A percentile compares a stretch with the other conserved stretches of the same genome.
Conservation (phyloP, 116 monocot species). For the Papilionanthe hybrid region DNA sequence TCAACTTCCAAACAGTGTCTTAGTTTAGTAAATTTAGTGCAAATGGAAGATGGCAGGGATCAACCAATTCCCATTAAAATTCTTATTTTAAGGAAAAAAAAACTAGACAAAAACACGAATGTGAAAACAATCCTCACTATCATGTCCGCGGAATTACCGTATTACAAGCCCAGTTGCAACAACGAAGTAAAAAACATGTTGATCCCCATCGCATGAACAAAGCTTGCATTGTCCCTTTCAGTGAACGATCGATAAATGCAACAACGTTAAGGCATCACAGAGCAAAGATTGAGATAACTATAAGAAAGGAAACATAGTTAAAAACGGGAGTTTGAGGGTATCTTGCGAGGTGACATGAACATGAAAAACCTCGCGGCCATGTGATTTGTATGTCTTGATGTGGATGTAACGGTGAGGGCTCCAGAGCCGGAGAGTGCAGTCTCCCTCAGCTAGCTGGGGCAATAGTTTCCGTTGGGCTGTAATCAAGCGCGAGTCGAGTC, state of each 20-base stretch:
- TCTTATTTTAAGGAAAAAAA: background rate
- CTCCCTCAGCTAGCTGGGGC: too few species aligned
- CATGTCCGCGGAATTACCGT: slow-evolving; percentile 91
- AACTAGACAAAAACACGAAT: background rate
- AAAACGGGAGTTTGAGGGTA: background rate
- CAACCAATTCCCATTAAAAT: background rate
- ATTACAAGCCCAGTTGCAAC: slow-evolving; percentile 73
- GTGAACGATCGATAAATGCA: background rate
- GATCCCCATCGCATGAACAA: slow-evolving; percentile 83
- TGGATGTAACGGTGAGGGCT: too few species aligned
- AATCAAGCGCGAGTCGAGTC: too few species aligned
- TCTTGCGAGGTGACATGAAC: slow-evolving; percentile 67
- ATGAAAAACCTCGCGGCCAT: slow-evolving; percentile 92
- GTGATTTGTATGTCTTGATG: slow-evolving; percentile 91
- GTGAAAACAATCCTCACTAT: slow-evolving; percentile 66
- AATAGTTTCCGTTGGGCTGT: too few species aligned
- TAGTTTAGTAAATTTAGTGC: too few species aligned
- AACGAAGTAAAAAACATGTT: slow-evolving; percentile 92
- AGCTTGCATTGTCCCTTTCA: slow-evolving; percentile 87
- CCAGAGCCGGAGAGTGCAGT: too few species aligned
- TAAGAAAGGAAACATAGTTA: background rate
- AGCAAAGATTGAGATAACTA: background rate
- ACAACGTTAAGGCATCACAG: background rate
- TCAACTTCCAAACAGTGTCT: too few species aligned
- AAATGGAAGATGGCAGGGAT: too few species aligned